These are phyloP conservation scores for Tylopilus sp. DNA, from an alignment of 768 basidiomycete species.

Conservation along the genomic window DNA sequence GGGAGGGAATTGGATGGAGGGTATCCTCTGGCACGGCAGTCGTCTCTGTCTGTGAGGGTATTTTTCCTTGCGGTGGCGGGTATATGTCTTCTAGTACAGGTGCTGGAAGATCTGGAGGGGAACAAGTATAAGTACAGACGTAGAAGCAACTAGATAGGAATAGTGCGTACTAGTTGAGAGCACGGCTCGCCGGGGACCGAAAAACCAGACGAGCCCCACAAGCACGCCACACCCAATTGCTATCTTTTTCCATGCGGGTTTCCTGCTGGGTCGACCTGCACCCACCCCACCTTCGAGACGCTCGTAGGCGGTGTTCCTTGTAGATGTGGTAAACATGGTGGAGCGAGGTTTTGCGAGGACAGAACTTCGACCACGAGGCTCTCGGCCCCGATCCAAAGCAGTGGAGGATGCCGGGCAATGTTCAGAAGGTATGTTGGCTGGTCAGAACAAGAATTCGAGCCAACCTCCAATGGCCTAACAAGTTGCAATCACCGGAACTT, in stretches of 20 bases:
- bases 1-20: background rate
- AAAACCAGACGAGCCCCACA: constrained; percentile 62
- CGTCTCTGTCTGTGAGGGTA: constrained; percentile 8
- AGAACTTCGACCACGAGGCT: constrained; percentile 23
- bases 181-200: constrained; percentile 44
- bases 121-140: background rate
- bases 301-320: constrained; percentile 50
- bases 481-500: background rate
- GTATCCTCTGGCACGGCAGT: background rate
- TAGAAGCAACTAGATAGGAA: background rate
- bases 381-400: constrained; percentile 25
- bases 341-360: constrained; percentile 1
- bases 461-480: background rate
- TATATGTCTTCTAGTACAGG: constrained; percentile 24
- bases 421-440: constrained; percentile 22
- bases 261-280: constrained; percentile 36
- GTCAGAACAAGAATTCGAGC: background rate
- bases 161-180: constrained; percentile 19
- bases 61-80: constrained; percentile 15
- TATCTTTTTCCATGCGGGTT: constrained; percentile 62
- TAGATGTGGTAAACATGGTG: constrained; percentile 27
- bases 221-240: constrained; percentile 54
- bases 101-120: constrained; percentile 10
- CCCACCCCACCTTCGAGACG: constrained; percentile 62
- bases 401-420: constrained; percentile 26